phyloP scores from a whole-genome alignment of 2,329 filamentous ascomycete species.

The Ceratocystis huliohia region DNA sequence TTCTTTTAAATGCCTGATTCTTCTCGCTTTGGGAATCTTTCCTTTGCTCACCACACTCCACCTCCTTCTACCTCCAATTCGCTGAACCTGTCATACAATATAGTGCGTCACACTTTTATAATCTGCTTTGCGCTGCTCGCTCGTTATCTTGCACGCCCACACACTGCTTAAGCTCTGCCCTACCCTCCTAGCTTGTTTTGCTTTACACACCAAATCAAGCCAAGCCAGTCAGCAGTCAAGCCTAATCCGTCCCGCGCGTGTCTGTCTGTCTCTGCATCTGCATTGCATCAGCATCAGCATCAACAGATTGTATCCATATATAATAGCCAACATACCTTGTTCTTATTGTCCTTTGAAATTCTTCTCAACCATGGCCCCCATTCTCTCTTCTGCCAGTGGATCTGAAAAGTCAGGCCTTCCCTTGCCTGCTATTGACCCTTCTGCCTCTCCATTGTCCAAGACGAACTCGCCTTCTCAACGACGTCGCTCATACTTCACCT shows the following conservation, averaged over 20 bases:
- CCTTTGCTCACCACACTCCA: not conserved
- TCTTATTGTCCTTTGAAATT: not conserved
- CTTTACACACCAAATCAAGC: not conserved
- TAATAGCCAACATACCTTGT: not conserved
- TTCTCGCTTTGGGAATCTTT: not conserved
- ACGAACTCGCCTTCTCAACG: not conserved
- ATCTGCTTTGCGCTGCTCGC: not conserved
- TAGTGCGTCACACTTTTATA: not conserved
- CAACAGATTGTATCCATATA: not conserved
- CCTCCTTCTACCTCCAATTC: not conserved
- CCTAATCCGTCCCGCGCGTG: not conserved
- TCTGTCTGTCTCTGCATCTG: no score
- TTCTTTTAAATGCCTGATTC: not conserved
- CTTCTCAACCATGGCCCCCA: slow-evolving; percentile 11
- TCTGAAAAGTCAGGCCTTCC: slow-evolving; percentile 17
- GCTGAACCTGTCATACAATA: not conserved
- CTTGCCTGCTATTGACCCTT: slow-evolving; percentile 12
- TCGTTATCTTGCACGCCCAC: not conserved
- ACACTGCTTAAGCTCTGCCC: not conserved
- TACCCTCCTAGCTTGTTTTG: not conserved
- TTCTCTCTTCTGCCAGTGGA: slow-evolving; percentile 5
- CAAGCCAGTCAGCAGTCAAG: not conserved
- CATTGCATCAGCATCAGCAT: no score
- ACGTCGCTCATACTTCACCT: slow-evolving; percentile 9
- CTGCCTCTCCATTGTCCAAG: not conserved